phyloP scores from a whole-genome alignment of 2,329 filamentous ascomycete species.

The Epichloe bromicola region DNA sequence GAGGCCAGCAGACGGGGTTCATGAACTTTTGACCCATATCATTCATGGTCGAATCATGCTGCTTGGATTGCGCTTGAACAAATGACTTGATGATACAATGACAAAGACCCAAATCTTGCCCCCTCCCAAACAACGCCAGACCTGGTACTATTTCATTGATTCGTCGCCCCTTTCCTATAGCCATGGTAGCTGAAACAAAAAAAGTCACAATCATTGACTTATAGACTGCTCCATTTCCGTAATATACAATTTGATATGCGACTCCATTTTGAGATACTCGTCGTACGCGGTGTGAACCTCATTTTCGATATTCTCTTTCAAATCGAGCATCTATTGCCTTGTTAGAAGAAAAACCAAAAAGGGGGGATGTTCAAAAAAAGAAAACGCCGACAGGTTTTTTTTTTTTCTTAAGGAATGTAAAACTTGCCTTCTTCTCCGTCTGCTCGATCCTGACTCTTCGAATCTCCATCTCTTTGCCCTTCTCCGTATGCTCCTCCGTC shows the following conservation, averaged over 20 bases:
- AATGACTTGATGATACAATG: neutral
- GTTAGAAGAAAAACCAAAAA: neutral
- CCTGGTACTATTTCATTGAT: constrained; percentile 23
- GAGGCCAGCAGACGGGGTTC: neutral
- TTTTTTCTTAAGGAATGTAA: too few relatives aligned
- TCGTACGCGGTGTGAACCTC: constrained; percentile 85
- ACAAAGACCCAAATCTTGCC: neutral
- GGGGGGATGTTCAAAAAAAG: too few relatives aligned
- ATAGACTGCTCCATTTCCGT: constrained; percentile 96
- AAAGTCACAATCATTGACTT: constrained; percentile 5
- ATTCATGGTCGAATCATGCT: too few relatives aligned
- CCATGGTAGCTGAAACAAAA: too few relatives aligned
- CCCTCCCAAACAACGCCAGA: constrained; percentile 21
- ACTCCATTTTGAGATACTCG: constrained; percentile 94
- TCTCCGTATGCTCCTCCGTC: constrained; percentile 73
- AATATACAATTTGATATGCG: constrained; percentile 94
- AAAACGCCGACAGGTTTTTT: neutral
- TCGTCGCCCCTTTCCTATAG: constrained; percentile 4
- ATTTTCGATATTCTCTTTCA: constrained; percentile 94
- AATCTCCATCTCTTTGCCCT: constrained; percentile 84
- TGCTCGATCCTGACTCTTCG: constrained; percentile 90
- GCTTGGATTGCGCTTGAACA: neutral
- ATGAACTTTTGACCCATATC: neutral
- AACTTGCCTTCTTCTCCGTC: constrained; percentile 85
- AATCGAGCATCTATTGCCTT: constrained; percentile 68